Conservation (phyloP, 2,329 filamentous ascomycete species). For the Fusarium xyrophilum region DNA sequence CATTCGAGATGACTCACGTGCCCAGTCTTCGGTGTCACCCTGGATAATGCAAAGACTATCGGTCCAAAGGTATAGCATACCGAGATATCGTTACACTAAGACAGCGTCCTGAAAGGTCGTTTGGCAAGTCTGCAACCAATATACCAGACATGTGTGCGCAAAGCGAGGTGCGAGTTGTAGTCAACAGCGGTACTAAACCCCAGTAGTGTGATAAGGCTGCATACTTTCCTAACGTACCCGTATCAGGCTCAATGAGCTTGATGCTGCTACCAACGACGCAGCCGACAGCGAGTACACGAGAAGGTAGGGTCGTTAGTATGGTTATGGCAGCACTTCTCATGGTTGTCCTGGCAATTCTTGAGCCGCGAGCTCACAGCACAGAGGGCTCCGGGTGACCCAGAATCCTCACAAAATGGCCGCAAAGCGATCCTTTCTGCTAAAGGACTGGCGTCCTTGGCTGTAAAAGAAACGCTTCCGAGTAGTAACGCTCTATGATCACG, state of each 20-base stretch:
- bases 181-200: fast-evolving
- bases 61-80: not conserved
- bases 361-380: not conserved
- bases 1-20: not conserved
- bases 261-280: fast-evolving
- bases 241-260: not conserved
- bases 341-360: fast-evolving
- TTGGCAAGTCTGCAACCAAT: fast-evolving
- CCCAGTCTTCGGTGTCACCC: not conserved
- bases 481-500: fast-evolving
- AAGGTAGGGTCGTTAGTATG: fast-evolving
- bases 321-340: fast-evolving
- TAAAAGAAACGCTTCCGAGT: fast-evolving
- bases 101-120: not conserved
- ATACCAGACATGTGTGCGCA: fast-evolving
- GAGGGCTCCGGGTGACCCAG: fast-evolving
- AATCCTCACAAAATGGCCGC: not conserved
- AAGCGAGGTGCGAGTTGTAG: not conserved
- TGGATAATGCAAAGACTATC: not conserved
- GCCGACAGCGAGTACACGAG: not conserved
- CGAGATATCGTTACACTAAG: fast-evolving
- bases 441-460: fast-evolving
- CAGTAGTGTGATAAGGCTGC: not conserved
- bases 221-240: fast-evolving
- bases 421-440: fast-evolving